Percentiles rank a stretch among this genome's conserved stretches.
These are phyloP conservation scores for Proteromonas lacertae DNA, from an alignment of 352 stramenopile species.

Conservation along the genomic window DNA sequence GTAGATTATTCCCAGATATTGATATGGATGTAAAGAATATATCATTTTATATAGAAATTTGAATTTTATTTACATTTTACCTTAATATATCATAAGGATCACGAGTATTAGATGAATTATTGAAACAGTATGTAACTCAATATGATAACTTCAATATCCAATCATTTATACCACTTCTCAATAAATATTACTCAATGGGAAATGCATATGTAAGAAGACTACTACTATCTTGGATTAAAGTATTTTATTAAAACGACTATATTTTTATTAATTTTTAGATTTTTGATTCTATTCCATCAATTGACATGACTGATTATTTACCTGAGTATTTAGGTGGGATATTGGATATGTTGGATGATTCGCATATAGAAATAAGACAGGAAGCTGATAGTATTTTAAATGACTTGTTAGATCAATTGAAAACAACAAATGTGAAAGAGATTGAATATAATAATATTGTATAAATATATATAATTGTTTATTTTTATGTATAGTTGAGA, in stretches of 20 bases:
- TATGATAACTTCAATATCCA: constrained; percentile 88
- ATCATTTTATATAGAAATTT: too few species aligned
- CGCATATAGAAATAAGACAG: constrained; percentile 85
- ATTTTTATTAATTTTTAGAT: too few species aligned
- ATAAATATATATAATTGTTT: constrained; percentile 21
- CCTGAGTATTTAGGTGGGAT: constrained; percentile 87
- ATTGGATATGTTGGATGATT: constrained; percentile 97
- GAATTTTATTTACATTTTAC: too few species aligned
- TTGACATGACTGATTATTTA: constrained; percentile 84
- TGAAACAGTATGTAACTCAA: constrained; percentile 97
- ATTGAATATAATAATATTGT: constrained; percentile 88
- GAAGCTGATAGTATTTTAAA: constrained; percentile 57
- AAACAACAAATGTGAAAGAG: constrained; percentile 67
- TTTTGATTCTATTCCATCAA: constrained; percentile 85
- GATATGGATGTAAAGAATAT: constrained; percentile 98
- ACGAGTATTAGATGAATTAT: constrained; percentile 37
- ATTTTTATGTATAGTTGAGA: not conserved
- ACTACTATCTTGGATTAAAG: constrained; percentile 86
- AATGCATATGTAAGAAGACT: constrained; percentile 97
- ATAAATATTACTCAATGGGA: constrained; percentile 92
- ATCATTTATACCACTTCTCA: constrained; percentile 86
- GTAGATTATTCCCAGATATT: constrained; percentile 85
- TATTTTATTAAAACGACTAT: too few species aligned
- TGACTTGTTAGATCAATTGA: constrained; percentile 79
- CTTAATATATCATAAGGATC: too few species aligned